phyloP scores from a whole-genome alignment of 768 basidiomycete species.

The Stropharia rugosoannulata region DNA sequence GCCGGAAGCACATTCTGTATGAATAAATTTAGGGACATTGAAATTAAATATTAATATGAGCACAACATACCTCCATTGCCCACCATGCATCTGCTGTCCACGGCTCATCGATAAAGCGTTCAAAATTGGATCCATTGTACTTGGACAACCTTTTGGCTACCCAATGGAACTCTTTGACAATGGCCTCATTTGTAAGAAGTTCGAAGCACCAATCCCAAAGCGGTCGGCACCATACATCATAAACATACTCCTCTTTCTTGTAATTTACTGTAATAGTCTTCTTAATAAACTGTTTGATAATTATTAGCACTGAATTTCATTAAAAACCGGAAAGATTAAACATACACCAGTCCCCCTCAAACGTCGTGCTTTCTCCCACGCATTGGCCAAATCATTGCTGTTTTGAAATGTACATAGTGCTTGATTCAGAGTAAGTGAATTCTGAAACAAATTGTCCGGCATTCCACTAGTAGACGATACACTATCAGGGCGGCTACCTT shows the following conservation, averaged over 20 bases:
- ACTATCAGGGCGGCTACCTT: too few relatives aligned
- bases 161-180: conserved; percentile 20
- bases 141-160: conserved; percentile 16
- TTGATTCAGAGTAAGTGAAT: not conserved
- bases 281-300: conserved; percentile 8
- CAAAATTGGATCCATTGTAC: conserved; percentile 26
- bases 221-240: conserved; percentile 4
- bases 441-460: too few relatives aligned
- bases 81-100: conserved; percentile 35
- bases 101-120: conserved; percentile 33
- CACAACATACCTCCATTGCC: conserved; percentile 32
- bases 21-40: not conserved
- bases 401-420: conserved; percentile 14
- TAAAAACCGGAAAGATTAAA: not conserved
- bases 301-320: conserved; percentile 7
- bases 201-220: conserved; percentile 15
- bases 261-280: conserved; percentile 2
- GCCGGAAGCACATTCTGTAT: conserved; percentile 17
- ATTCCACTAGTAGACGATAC: too few relatives aligned
- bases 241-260: conserved; percentile 1
- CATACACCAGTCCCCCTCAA: conserved; percentile 8
- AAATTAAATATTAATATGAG: not conserved
- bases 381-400: conserved; percentile 11
- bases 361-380: conserved; percentile 19
- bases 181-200: conserved; percentile 23